Conservation (phyloP, 2,329 filamentous ascomycete genomes). For the Chrysoporthe cubensis region DNA sequence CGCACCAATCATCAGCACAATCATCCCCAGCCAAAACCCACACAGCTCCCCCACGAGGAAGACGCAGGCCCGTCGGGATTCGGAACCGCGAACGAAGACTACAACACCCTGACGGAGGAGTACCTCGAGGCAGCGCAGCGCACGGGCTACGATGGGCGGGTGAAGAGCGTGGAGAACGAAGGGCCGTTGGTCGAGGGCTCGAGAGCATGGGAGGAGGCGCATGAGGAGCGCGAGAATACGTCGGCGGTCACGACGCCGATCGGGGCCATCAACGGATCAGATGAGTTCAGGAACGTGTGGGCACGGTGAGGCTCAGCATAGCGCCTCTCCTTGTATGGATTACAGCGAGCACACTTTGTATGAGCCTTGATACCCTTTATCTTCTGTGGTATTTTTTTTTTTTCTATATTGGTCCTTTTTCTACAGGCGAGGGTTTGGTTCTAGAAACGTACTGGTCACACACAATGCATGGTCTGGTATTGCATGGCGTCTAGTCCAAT, state of each 20-base stretch:
- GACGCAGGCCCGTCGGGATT: conserved; percentile 35
- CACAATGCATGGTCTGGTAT: conserved; percentile 15
- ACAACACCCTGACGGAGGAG: conserved; percentile 28
- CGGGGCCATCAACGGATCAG: conserved; percentile 39
- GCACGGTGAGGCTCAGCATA: conserved; percentile 11
- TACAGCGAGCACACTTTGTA: conserved; percentile 13
- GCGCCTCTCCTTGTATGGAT: not conserved
- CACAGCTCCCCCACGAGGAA: conserved; percentile 33
- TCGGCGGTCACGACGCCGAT: conserved; percentile 26
- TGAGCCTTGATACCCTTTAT: conserved; percentile 23
- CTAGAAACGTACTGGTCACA: not conserved
- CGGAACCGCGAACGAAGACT: conserved; percentile 29
- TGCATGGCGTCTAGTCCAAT: conserved; percentile 18
- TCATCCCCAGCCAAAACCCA: conserved; percentile 18
- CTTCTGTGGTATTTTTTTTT: conserved; percentile 1
- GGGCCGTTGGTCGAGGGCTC: conserved; percentile 28
- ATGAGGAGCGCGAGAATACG: conserved; percentile 17
- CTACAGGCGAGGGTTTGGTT: not conserved
- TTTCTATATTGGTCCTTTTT: not conserved
- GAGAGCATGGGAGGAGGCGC: conserved; percentile 25
- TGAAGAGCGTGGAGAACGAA: conserved; percentile 28
- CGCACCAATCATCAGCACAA: conserved; percentile 20
- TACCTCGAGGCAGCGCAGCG: conserved; percentile 34
- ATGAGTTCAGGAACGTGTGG: conserved; percentile 55
- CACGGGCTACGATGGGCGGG: conserved; percentile 27